Evolutionary conservation across 1,284 basidiomycete species (phyloP).

Genomic region (Sphagnurus paluster): DNA sequence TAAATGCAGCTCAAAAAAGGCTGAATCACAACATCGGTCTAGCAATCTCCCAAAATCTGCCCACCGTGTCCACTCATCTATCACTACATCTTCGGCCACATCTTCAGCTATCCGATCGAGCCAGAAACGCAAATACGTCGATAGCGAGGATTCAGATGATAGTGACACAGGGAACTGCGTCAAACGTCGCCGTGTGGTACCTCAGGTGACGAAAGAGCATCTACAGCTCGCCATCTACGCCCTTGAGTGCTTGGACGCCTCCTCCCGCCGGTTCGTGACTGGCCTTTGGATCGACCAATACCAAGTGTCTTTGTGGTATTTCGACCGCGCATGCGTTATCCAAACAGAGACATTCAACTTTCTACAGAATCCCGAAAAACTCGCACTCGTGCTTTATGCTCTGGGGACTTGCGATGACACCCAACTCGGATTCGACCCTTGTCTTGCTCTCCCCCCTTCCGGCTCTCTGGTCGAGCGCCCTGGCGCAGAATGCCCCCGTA

Average conservation of each 20-base stretch:
- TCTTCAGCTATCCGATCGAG: not conserved
- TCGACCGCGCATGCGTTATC: conserved; percentile 6
- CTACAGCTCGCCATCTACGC: not conserved
- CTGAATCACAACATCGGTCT: not conserved
- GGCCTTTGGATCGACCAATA: not conserved
- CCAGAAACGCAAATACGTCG: conserved; percentile 2
- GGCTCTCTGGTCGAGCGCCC: not conserved
- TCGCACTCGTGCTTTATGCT: conserved; percentile 4
- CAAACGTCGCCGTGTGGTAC: not conserved
- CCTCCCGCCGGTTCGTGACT: not conserved
- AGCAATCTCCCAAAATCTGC: not conserved
- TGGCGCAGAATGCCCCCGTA: not conserved
- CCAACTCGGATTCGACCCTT: conserved; percentile 9
- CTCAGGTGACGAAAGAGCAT: not conserved
- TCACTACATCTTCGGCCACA: not conserved
- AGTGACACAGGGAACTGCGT: not conserved
- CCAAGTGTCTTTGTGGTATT: conserved; percentile 7
- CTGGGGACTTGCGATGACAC: conserved; percentile 4
- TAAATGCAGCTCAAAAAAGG: too few relatives aligned
- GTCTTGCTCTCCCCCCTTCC: not conserved
- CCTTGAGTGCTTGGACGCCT: not conserved
- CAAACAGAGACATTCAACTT: conserved; percentile 6
- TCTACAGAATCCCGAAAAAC: not conserved
- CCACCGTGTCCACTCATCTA: not conserved
- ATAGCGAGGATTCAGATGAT: not conserved